phyloP scores from a whole-genome alignment of 1,139 yeast species.

The Lodderomyces oxycetoniae region DNA sequence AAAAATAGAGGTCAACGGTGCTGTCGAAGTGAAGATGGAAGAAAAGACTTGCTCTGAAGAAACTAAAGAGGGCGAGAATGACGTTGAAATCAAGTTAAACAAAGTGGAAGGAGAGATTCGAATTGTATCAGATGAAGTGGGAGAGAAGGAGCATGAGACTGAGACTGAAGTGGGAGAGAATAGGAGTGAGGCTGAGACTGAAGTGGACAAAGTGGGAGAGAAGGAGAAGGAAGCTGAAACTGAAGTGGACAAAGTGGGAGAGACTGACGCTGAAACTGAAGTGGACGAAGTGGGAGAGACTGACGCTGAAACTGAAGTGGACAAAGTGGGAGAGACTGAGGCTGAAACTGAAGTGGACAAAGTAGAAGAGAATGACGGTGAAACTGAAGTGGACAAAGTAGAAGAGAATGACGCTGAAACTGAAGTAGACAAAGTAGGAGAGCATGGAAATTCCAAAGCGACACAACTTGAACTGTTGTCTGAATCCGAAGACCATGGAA shows the following conservation, averaged over 20 bases:
- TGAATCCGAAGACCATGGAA: background rate
- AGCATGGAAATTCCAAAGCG: no score
- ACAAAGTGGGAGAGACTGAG: background rate
- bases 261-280: background rate
- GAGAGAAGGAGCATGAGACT: background rate
- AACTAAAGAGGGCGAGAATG: slow-evolving; percentile 36
- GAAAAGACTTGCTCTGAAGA: slow-evolving; percentile 63
- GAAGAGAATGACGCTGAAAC: background rate
- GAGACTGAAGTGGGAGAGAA: background rate
- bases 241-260: slow-evolving; percentile 1
- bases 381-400: slow-evolving; percentile 1
- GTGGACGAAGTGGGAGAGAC: slow-evolving; percentile 1
- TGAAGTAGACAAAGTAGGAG: background rate
- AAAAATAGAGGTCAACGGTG: background rate
- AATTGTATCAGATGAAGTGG: background rate
- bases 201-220: background rate
- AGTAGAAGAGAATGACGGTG: background rate
- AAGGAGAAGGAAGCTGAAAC: slow-evolving; percentile 3
- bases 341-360: background rate
- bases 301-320: background rate
- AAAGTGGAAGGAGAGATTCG: background rate
- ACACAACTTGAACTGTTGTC: no score
- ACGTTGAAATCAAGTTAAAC: slow-evolving; percentile 23
- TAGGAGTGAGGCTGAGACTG: background rate
- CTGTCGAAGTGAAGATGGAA: slow-evolving; percentile 16